These are phyloP conservation scores for Cryptosporidium sp. DNA, from an alignment of 169 alveolate species.

Conservation along the genomic window DNA sequence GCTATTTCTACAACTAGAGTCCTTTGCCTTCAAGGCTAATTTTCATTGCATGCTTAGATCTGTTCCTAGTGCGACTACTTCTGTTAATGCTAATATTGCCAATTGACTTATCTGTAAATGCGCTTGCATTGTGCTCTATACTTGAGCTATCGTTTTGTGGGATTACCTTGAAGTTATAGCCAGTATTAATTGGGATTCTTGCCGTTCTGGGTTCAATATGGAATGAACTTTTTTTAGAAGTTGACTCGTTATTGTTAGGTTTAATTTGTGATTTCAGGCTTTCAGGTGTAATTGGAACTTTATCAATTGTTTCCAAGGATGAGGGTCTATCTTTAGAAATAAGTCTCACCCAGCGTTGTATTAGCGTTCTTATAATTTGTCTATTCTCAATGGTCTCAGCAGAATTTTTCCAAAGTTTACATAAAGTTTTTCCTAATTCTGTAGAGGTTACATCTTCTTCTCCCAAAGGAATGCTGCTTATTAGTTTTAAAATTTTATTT, in stretches of 20 bases:
- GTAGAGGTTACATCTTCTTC: slow-evolving; percentile 84
- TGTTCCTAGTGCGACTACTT: slow-evolving; percentile 4
- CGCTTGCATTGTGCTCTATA: not conserved
- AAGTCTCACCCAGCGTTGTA: slow-evolving; percentile 88
- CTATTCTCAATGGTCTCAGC: slow-evolving; percentile 85
- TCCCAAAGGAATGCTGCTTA: slow-evolving; percentile 83
- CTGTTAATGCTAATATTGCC: slow-evolving; percentile 11
- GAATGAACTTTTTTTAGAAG: not conserved
- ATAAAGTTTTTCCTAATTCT: slow-evolving; percentile 84
- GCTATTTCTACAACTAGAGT: slow-evolving; percentile 1
- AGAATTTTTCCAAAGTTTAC: slow-evolving; percentile 86
- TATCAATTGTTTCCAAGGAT: not conserved
- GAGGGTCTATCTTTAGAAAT: slow-evolving; percentile 70
- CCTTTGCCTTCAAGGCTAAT: slow-evolving; percentile 73
- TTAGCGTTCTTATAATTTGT: slow-evolving; percentile 82
- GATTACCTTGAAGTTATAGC: slow-evolving; percentile 43
- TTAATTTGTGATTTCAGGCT: not conserved
- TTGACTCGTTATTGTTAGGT: not conserved
- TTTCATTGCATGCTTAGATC: slow-evolving; percentile 59
- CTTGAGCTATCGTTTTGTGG: slow-evolving; percentile 42
- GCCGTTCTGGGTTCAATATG: slow-evolving; percentile 63
- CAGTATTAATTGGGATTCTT: slow-evolving; percentile 45
- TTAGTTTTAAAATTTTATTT: slow-evolving; percentile 83
- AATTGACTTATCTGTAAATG: slow-evolving; percentile 11
- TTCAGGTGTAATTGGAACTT: not conserved